A percentile compares a stretch with the other conserved stretches of the same genome.
These are phyloP conservation scores for Zymoseptoria brevis DNA, from an alignment of 2,329 filamentous ascomycete species.

Conservation along the genomic window DNA sequence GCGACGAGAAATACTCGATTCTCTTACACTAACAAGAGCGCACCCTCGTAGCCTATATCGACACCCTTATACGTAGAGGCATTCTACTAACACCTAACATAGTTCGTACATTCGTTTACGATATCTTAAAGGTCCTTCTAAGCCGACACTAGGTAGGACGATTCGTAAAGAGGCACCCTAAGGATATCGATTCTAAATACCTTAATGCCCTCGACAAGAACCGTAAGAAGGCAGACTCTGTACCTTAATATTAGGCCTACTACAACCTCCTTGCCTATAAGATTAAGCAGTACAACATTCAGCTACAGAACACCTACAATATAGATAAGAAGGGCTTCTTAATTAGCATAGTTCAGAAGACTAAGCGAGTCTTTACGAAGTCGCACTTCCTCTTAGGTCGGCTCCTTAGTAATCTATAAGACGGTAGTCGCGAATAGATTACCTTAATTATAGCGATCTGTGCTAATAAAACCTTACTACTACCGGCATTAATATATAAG, in stretches of 20 bases:
- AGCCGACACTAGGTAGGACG: too few species aligned
- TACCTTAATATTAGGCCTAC: conserved; percentile 15
- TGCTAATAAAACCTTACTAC: conserved; percentile 4
- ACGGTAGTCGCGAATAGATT: conserved; percentile 14
- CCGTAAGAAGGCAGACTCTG: conserved; percentile 17
- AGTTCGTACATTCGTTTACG: too few species aligned
- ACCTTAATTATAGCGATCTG: conserved; percentile 13
- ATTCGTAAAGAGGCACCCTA: too few species aligned
- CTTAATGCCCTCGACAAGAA: conserved; percentile 13
- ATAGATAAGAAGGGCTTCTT: conserved; percentile 16
- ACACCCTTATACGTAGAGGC: too few species aligned
- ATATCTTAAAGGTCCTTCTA: too few species aligned
- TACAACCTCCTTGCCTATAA: too few species aligned
- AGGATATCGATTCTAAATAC: too few species aligned
- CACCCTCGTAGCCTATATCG: too few species aligned
- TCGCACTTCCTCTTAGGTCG: background rate
- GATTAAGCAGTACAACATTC: conserved; percentile 9
- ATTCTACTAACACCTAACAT: too few species aligned
- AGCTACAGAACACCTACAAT: conserved; percentile 11
- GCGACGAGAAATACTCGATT: too few species aligned
- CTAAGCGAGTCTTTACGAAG: conserved; percentile 10
- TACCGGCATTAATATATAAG: background rate
- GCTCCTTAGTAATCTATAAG: conserved; percentile 7
- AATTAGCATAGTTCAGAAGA: conserved; percentile 8
- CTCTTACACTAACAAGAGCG: too few species aligned